These are phyloP conservation scores for Omphalea diandra DNA, from an alignment of 441 rosid genomes.

Conservation along the genomic window DNA sequence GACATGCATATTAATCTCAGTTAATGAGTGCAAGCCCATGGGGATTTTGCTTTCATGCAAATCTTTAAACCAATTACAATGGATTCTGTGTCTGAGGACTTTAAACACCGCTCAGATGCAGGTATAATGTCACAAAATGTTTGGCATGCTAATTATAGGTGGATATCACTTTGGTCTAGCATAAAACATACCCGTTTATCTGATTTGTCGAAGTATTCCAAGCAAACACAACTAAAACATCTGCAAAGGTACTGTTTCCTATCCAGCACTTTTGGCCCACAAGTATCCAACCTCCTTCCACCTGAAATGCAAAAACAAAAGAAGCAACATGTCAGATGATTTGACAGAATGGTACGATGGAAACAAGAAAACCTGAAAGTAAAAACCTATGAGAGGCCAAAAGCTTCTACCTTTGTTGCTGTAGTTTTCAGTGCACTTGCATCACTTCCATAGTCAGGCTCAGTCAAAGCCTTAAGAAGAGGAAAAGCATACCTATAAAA, in stretches of 20 bases:
- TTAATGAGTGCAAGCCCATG: neutral
- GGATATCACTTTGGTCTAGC: slow-evolving; percentile 12
- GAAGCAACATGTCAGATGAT: slow-evolving; percentile 13
- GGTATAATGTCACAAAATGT: neutral
- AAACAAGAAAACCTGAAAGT: neutral
- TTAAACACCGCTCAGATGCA: slow-evolving; percentile 2
- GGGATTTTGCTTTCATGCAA: neutral
- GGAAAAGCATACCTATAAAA: slow-evolving; percentile 14
- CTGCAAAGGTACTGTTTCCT: slow-evolving; percentile 95
- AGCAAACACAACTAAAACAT: slow-evolving; percentile 76
- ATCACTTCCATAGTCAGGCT: slow-evolving; percentile 94
- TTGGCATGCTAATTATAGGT: slow-evolving; percentile 1
- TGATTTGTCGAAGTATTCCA: slow-evolving; percentile 74
- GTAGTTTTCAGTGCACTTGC: slow-evolving; percentile 77
- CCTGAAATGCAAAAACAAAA: slow-evolving; percentile 38
- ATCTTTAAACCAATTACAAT: neutral
- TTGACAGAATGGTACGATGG: neutral
- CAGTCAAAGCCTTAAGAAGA: slow-evolving; percentile 77
- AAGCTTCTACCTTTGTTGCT: slow-evolving; percentile 68
- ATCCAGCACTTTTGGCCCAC: slow-evolving; percentile 98
- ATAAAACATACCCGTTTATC: slow-evolving; percentile 72
- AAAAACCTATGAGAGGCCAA: slow-evolving; percentile 2
- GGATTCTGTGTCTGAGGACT: too few relatives aligned
- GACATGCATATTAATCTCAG: neutral
- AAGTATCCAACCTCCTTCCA: slow-evolving; percentile 87